Conservation (phyloP, 768 basidiomycete species). For the Pluteus cervinus region DNA sequence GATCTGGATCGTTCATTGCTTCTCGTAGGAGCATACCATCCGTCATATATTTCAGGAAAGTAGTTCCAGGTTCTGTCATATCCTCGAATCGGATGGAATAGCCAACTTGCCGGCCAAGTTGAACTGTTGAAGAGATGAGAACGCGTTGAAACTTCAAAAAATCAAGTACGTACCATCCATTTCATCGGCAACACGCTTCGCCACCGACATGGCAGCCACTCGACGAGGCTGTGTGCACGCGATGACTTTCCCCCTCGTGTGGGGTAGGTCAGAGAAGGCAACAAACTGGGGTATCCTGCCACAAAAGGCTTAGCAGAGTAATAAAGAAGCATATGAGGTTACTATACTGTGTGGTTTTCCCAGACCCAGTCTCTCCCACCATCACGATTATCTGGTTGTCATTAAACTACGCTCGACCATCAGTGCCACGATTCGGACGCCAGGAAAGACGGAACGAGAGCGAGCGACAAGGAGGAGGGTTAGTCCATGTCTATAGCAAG, state of each 20-base stretch:
- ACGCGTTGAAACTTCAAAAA: not conserved
- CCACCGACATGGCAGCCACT: constrained; percentile 97
- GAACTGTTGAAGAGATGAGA: constrained; percentile 42
- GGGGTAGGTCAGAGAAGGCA: constrained; percentile 88
- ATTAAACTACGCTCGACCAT: constrained; percentile 45
- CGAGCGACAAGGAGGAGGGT: constrained; percentile 24
- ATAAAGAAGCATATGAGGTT: not conserved
- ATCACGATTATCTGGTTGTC: constrained; percentile 84
- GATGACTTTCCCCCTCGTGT: constrained; percentile 83
- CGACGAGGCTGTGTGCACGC: constrained; percentile 96
- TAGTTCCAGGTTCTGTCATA: constrained; percentile 83
- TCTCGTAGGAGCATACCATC: constrained; percentile 99
- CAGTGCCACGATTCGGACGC: no score
- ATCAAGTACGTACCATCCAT: constrained; percentile 77
- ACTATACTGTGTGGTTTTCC: constrained; percentile 91
- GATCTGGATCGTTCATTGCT: constrained; percentile 93
- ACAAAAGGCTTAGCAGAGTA: constrained; percentile 9
- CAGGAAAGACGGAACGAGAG: constrained; percentile 13
- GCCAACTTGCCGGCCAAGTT: constrained; percentile 91
- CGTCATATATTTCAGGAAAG: constrained; percentile 99
- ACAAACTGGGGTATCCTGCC: constrained; percentile 94
- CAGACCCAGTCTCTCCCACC: constrained; percentile 93
- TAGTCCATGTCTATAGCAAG: constrained; percentile 34
- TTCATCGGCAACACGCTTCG: constrained; percentile 97
- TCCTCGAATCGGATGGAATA: constrained; percentile 99